Evolutionary conservation across 306 rosid genomes (phyloP).

Genomic region (Aeschynomene evenia): DNA sequence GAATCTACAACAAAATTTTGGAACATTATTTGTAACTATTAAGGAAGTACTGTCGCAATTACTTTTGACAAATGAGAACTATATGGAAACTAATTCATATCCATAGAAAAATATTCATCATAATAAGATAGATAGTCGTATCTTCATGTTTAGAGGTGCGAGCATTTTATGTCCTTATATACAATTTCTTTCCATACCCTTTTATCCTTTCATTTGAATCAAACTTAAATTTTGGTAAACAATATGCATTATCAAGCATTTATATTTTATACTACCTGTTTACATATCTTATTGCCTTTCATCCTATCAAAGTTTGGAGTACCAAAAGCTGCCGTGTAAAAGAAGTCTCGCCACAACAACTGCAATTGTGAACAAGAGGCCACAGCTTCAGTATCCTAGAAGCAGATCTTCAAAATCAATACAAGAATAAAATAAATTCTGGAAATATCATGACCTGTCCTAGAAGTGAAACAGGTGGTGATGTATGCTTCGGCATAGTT

Average conservation of each 20-base stretch:
- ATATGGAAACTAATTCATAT: conserved; percentile 1
- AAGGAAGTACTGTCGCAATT: not conserved
- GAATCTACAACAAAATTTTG: conserved; percentile 50
- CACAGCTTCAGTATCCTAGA: conserved; percentile 35
- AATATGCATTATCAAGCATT: not conserved
- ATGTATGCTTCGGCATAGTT: conserved; percentile 61
- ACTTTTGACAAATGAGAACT: conserved; percentile 6
- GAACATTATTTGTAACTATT: not conserved
- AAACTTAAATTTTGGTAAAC: conserved; percentile 17
- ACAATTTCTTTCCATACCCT: conserved; percentile 19
- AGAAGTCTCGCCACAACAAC: conserved; percentile 94
- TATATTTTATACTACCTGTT: conserved; percentile 55
- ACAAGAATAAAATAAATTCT: conserved; percentile 14
- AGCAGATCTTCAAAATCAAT: not conserved
- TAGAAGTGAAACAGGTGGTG: conserved; percentile 83
- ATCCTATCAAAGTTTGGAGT: conserved; percentile 88
- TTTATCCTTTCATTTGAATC: not conserved
- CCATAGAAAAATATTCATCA: not conserved
- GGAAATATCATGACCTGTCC: conserved; percentile 70
- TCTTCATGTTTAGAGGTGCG: not conserved
- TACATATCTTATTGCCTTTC: conserved; percentile 82
- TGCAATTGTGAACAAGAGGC: conserved; percentile 27
- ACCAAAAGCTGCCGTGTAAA: conserved; percentile 88
- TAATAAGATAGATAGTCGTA: not conserved
- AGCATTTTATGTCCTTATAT: not conserved